Evolutionary conservation across 176 grass and related monocot genomes (phyloP).

Genomic region (Aegilops bicornis): DNA sequence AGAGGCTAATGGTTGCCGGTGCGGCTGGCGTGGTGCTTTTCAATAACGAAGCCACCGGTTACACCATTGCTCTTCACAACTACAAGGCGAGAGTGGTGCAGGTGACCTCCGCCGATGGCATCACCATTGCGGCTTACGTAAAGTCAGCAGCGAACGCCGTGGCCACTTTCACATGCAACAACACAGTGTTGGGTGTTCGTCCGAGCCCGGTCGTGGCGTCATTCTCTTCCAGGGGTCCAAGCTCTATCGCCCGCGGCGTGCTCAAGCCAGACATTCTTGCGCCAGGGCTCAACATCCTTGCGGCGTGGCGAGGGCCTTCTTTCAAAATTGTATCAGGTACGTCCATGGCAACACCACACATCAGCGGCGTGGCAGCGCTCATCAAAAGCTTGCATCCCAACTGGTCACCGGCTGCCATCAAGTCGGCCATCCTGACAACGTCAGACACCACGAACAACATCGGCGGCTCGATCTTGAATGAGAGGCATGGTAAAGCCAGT

Average conservation of each 20-base stretch:
- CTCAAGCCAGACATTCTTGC: slow-evolving; percentile 62
- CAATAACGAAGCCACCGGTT: background rate
- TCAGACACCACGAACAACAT: background rate
- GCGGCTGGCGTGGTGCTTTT: slow-evolving; percentile 25
- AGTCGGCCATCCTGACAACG: slow-evolving; percentile 55
- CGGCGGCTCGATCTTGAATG: slow-evolving; percentile 22
- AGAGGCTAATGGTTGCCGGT: background rate
- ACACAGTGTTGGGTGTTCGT: slow-evolving; percentile 17
- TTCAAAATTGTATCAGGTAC: slow-evolving; percentile 50
- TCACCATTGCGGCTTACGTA: background rate
- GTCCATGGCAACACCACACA: slow-evolving; percentile 60
- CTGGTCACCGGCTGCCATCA: slow-evolving; percentile 33
- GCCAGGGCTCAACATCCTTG: slow-evolving; percentile 55
- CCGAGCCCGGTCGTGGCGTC: slow-evolving; percentile 1
- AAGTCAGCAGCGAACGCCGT: background rate
- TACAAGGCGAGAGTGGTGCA: slow-evolving; percentile 20
- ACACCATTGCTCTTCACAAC: slow-evolving; percentile 14
- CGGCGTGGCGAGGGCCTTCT: slow-evolving; percentile 21
- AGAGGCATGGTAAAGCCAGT: background rate
- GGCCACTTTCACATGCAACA: background rate
- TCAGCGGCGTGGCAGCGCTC: slow-evolving; percentile 42
- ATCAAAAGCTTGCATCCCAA: slow-evolving; percentile 35
- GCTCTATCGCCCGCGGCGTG: background rate
- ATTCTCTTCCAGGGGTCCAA: slow-evolving; percentile 59
- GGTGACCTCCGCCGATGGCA: background rate